Evolutionary conservation across 768 basidiomycete genomes (phyloP).

Genomic region (Xanthoconium purpureum): DNA sequence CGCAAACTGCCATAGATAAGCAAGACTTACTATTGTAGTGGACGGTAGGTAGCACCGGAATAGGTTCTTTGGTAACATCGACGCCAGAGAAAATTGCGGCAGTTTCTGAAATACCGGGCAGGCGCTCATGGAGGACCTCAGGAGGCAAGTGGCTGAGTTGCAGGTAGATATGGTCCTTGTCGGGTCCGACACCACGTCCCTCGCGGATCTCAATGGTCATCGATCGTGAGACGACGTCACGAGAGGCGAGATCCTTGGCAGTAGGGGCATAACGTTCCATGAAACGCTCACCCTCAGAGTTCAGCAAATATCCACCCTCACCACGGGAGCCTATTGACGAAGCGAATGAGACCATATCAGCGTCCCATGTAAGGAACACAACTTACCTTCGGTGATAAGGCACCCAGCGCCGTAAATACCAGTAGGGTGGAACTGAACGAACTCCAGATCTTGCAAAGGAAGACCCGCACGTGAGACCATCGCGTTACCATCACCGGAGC

Average conservation of each 20-base stretch:
- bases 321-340: constrained; percentile 80
- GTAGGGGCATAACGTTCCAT: constrained; percentile 99
- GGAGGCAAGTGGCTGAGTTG: constrained; percentile 97
- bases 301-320: constrained; percentile 97
- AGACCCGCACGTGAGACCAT: constrained; percentile 97
- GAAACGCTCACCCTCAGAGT: constrained; percentile 98
- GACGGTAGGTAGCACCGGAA: constrained; percentile 96
- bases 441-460: constrained; percentile 95
- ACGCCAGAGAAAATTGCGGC: constrained; percentile 98
- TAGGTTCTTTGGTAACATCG: constrained; percentile 99
- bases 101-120: constrained; percentile 99
- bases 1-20: not conserved
- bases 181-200: constrained; percentile 97
- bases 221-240: constrained; percentile 97
- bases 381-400: constrained; percentile 91
- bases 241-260: constrained; percentile 98
- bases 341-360: not conserved
- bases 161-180: constrained; percentile 95
- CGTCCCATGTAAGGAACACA: not conserved
- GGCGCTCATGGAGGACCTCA: constrained; percentile 91
- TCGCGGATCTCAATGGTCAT: constrained; percentile 99
- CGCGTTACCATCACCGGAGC: constrained; percentile 97
- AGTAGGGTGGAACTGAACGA: constrained; percentile 99
- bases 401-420: constrained; percentile 99
- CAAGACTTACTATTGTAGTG: constrained; percentile 90